Conservation (phyloP, 768 basidiomycete species). For the Boletus pseudopeckii region DNA sequence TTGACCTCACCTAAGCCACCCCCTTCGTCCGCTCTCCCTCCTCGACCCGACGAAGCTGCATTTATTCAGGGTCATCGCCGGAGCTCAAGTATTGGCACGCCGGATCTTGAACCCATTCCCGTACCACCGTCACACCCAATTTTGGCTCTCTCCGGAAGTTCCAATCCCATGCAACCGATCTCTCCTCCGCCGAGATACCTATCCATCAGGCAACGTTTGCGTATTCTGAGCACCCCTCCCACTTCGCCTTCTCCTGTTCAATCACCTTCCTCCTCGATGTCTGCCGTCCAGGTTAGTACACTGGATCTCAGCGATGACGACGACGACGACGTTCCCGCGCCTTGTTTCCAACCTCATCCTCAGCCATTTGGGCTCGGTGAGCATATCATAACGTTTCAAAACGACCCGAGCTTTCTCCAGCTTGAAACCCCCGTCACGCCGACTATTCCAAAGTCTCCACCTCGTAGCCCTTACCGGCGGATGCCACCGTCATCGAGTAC, state of each 20-base stretch:
- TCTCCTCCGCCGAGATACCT: slow-evolving; percentile 25
- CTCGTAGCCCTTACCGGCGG: slow-evolving; percentile 23
- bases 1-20: slow-evolving; percentile 62
- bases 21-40: slow-evolving; percentile 57
- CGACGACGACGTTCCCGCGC: slow-evolving; percentile 30
- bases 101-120: slow-evolving; percentile 41
- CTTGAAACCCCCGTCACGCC: slow-evolving; percentile 45
- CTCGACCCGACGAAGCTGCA: slow-evolving; percentile 57
- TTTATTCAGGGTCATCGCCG: slow-evolving; percentile 28
- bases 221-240: slow-evolving; percentile 63
- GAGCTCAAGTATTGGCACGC: slow-evolving; percentile 32
- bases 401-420: slow-evolving; percentile 62
- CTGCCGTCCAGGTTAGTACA: slow-evolving; percentile 26
- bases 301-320: slow-evolving; percentile 24
- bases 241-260: slow-evolving; percentile 27
- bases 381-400: slow-evolving; percentile 49
- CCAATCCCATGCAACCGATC: slow-evolving; percentile 20
- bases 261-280: slow-evolving; percentile 21
- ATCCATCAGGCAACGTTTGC: slow-evolving; percentile 61
- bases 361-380: slow-evolving; percentile 45
- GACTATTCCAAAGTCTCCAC: slow-evolving; percentile 18
- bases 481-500: slow-evolving; percentile 17
- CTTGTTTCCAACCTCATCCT: slow-evolving; percentile 11
- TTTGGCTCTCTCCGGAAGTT: slow-evolving; percentile 37
- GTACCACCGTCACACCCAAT: slow-evolving; percentile 41